These are phyloP conservation scores for Senna siamea DNA, from an alignment of 306 rosid species.

Conservation along the genomic window DNA sequence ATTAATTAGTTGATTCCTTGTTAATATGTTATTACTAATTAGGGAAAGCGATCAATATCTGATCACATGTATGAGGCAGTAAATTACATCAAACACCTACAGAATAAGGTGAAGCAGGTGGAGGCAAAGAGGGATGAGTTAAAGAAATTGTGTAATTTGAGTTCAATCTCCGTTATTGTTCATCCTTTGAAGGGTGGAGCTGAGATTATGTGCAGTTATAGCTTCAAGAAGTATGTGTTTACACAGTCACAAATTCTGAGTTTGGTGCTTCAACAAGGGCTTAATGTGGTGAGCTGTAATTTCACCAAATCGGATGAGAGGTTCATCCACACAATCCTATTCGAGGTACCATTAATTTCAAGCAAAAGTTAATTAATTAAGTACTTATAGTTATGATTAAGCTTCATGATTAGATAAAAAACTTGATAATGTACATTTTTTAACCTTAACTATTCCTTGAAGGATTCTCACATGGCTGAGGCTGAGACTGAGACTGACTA, in stretches of 20 bases:
- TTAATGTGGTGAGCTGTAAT: slow-evolving; percentile 47
- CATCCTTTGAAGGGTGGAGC: slow-evolving; percentile 51
- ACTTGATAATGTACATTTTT: not conserved
- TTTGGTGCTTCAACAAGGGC: slow-evolving; percentile 52
- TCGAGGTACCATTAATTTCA: too few relatives aligned
- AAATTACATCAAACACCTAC: slow-evolving; percentile 57
- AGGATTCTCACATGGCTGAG: slow-evolving; percentile 46
- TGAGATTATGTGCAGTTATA: slow-evolving; percentile 51
- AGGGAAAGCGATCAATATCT: slow-evolving; percentile 75
- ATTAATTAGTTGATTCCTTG: too few relatives aligned
- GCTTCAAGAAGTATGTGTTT: slow-evolving; percentile 35
- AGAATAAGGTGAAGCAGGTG: slow-evolving; percentile 50
- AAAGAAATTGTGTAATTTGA: slow-evolving; percentile 22
- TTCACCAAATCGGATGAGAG: slow-evolving; percentile 44
- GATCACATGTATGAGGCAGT: slow-evolving; percentile 71
- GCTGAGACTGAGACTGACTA: slow-evolving; percentile 16
- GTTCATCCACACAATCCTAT: slow-evolving; percentile 45
- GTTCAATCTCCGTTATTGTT: slow-evolving; percentile 40
- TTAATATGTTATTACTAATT: not conserved
- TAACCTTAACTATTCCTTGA: slow-evolving; percentile 3
- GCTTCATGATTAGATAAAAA: too few relatives aligned
- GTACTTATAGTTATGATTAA: too few relatives aligned
- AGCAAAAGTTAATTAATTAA: too few relatives aligned
- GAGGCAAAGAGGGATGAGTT: slow-evolving; percentile 50
- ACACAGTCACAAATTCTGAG: slow-evolving; percentile 52